Percentiles rank a stretch among this genome's conserved stretches.
These are phyloP conservation scores for Albugo candida DNA, from an alignment of 352 stramenopile species.

Conservation along the genomic window DNA sequence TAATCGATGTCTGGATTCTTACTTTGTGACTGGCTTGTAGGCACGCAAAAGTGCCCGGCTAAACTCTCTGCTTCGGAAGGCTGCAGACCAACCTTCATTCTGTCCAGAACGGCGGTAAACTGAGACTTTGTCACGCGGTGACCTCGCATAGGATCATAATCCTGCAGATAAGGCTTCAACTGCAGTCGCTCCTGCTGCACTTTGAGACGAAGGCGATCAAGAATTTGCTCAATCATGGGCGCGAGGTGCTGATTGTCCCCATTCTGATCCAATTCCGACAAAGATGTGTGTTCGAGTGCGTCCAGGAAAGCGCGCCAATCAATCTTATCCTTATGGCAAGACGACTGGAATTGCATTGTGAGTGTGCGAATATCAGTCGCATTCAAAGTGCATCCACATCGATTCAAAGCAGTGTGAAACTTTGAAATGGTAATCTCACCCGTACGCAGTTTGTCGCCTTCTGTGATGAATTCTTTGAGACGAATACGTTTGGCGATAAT, in stretches of 20 bases:
- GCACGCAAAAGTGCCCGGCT: conserved; percentile 24
- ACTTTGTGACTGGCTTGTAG: conserved; percentile 19
- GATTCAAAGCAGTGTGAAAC: conserved; percentile 71
- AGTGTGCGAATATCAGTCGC: conserved; percentile 42
- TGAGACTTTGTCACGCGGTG: conserved; percentile 62
- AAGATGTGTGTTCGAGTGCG: conserved; percentile 16
- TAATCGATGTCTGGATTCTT: conserved; percentile 59
- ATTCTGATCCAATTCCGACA: conserved; percentile 7
- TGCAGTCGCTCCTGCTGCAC: conserved; percentile 45
- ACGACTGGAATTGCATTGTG: conserved; percentile 35
- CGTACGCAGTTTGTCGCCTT: conserved; percentile 59
- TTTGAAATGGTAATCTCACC: conserved; percentile 70
- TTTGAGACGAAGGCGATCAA: conserved; percentile 26
- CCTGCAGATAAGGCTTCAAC: conserved; percentile 78
- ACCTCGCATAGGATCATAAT: conserved; percentile 66
- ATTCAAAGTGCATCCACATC: conserved; percentile 46
- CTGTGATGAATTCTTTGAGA: conserved; percentile 65
- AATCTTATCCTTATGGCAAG: conserved; percentile 46
- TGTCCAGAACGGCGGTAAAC: conserved; percentile 63
- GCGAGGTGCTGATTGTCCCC: neutral
- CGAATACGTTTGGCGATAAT: conserved; percentile 40
- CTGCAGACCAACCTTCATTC: conserved; percentile 48
- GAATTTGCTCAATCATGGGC: conserved; percentile 10
- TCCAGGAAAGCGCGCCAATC: conserved; percentile 57
- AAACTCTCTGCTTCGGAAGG: conserved; percentile 31